These are phyloP conservation scores for Lipomyces yamadae DNA, from an alignment of 805 yeast species.

Conservation along the genomic window DNA sequence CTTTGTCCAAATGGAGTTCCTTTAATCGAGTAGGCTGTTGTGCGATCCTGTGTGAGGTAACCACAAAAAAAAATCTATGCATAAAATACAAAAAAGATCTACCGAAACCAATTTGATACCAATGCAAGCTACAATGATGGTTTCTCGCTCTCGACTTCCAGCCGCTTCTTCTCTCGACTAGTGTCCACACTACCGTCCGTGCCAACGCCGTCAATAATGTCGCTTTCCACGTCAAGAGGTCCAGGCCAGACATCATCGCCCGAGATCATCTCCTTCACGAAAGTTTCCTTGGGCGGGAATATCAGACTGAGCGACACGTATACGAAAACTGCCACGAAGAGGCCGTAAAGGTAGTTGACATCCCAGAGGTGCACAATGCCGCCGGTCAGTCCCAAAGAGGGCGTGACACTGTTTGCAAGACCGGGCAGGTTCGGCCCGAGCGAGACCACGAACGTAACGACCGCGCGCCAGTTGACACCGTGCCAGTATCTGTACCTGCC, in stretches of 20 bases:
- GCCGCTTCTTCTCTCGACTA: neutral
- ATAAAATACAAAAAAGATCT: neutral
- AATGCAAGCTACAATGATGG: neutral
- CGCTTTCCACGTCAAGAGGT: neutral
- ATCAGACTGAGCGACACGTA: constrained; percentile 29
- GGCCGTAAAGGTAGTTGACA: constrained; percentile 40
- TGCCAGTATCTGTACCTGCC: constrained; percentile 53
- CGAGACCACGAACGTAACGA: constrained; percentile 44
- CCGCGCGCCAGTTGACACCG: constrained; percentile 54
- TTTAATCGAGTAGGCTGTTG: too few species aligned
- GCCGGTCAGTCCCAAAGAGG: constrained; percentile 21
- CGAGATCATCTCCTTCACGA: constrained; percentile 17
- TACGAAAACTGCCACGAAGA: constrained; percentile 29
- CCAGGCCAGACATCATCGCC: constrained; percentile 25
- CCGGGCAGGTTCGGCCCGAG: constrained; percentile 41
- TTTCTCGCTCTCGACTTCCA: neutral
- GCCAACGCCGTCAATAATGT: constrained; percentile 2
- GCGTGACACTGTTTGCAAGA: constrained; percentile 38
- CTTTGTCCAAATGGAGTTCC: too few species aligned
- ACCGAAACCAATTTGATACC: neutral
- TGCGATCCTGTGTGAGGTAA: neutral
- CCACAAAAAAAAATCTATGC: neutral
- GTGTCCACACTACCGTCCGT: neutral
- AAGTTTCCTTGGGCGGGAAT: constrained; percentile 35
- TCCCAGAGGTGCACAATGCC: constrained; percentile 41